Conservation (phyloP, 2,329 filamentous ascomycete genomes). For the Fusarium bactridioides region DNA sequence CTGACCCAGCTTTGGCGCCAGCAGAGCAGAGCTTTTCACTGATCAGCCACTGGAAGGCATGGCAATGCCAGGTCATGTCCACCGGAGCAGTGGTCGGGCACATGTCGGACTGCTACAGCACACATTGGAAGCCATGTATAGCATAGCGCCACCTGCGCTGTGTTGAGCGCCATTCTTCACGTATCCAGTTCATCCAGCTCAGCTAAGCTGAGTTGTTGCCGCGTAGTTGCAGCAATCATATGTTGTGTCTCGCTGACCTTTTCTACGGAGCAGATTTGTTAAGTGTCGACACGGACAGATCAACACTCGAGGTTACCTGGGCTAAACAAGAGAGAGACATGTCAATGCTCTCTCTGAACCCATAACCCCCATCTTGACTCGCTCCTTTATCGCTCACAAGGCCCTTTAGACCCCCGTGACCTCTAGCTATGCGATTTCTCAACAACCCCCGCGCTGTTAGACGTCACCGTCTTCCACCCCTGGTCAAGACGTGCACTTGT, state of each 20-base stretch:
- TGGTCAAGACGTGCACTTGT: constrained; percentile 17
- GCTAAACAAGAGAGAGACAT: background rate
- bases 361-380: constrained; percentile 8
- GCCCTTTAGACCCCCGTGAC: constrained; percentile 31
- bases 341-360: constrained; percentile 15
- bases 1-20: constrained; percentile 8
- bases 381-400: constrained; percentile 10
- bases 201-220: background rate
- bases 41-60: constrained; percentile 19
- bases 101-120: constrained; percentile 7
- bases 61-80: constrained; percentile 6
- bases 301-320: background rate
- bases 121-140: constrained; percentile 14
- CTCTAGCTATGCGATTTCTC: constrained; percentile 14
- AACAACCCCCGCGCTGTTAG: constrained; percentile 32
- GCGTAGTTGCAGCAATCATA: constrained; percentile 19
- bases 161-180: background rate
- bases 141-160: background rate
- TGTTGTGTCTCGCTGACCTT: constrained; percentile 7
- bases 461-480: constrained; percentile 32
- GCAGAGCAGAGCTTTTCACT: constrained; percentile 25
- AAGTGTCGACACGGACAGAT: background rate
- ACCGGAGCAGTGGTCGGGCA: constrained; percentile 6
- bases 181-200: background rate
- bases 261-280: background rate